Evolutionary conservation across 2,329 filamentous ascomycete species (phyloP).

Genomic region (Didymella glomerata): DNA sequence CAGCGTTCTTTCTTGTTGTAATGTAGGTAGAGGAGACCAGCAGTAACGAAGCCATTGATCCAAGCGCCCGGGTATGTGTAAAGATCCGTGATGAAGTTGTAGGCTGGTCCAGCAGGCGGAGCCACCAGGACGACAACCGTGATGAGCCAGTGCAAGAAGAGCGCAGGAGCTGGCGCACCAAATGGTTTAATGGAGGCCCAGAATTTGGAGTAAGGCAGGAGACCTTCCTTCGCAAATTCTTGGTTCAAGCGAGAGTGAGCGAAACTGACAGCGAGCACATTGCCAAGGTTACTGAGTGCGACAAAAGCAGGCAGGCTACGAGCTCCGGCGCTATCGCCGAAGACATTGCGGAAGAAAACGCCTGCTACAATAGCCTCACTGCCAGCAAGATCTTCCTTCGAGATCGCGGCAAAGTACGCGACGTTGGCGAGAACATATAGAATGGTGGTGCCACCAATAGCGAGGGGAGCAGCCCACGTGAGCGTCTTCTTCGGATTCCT

Average conservation of each 20-base stretch:
- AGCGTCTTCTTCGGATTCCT: conserved; percentile 64
- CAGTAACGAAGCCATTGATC: conserved; percentile 50
- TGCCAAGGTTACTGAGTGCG: conserved; percentile 68
- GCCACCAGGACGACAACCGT: conserved; percentile 72
- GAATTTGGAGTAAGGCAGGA: conserved; percentile 71
- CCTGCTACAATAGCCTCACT: conserved; percentile 69
- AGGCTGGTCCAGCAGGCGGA: conserved; percentile 72
- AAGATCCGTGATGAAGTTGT: conserved; percentile 71
- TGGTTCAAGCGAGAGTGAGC: conserved; percentile 67
- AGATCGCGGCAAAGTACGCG: conserved; percentile 70
- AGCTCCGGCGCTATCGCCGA: conserved; percentile 63
- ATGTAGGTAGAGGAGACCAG: conserved; percentile 49
- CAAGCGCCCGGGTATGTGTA: conserved; percentile 50
- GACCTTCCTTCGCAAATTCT: conserved; percentile 74
- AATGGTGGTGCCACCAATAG: conserved; percentile 66
- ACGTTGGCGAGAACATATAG: conserved; percentile 71
- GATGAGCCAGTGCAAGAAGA: conserved; percentile 72
- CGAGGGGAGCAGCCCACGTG: conserved; percentile 64
- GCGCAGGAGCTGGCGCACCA: conserved; percentile 62
- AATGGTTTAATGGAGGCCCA: conserved; percentile 76
- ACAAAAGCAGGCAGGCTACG: conserved; percentile 60
- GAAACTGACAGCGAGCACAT: conserved; percentile 69
- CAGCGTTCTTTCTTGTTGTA: conserved; percentile 46
- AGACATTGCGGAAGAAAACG: conserved; percentile 69
- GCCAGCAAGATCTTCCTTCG: conserved; percentile 64